Conservation (phyloP, 192 early-diverging fungal genomes). For the Coemansia sp. region DNA sequence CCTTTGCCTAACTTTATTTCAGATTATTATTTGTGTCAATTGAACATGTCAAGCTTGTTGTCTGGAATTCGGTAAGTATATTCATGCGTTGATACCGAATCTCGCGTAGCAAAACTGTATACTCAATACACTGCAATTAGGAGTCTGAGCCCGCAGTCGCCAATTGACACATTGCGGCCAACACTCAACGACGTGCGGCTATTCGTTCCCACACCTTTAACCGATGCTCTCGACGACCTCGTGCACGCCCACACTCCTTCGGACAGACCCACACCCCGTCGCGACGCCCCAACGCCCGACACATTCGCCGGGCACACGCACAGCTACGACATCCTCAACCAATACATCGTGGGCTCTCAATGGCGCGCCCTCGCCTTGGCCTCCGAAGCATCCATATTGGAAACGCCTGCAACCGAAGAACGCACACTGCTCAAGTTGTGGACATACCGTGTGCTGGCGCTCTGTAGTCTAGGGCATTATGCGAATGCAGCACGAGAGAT, state of each 20-base stretch:
- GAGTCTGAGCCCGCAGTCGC: neutral
- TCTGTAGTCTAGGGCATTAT: conserved; percentile 9
- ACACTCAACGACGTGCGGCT: conserved; percentile 31
- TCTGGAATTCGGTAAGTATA: conserved; percentile 32
- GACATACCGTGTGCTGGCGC: conserved; percentile 36
- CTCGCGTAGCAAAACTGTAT: neutral
- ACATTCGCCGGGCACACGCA: conserved; percentile 23
- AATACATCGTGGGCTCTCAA: conserved; percentile 30
- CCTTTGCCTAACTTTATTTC: conserved; percentile 14
- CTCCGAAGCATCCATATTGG: conserved; percentile 19
- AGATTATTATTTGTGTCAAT: no score
- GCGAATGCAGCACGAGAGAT: conserved; percentile 24
- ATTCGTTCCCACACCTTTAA: conserved; percentile 31
- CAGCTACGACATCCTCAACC: conserved; percentile 43
- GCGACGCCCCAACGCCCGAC: conserved; percentile 10
- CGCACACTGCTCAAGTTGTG: conserved; percentile 23
- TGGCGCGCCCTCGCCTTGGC: conserved; percentile 48
- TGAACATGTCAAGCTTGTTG: conserved; percentile 25
- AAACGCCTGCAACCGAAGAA: conserved; percentile 4
- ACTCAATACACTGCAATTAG: neutral
- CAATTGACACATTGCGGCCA: neutral
- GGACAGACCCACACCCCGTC: conserved; percentile 29
- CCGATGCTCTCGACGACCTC: conserved; percentile 31
- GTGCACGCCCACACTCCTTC: conserved; percentile 17
- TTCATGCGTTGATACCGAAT: neutral